These are phyloP conservation scores for Trichosanthes truncata DNA, from an alignment of 306 rosid genomes.

Conservation along the genomic window DNA sequence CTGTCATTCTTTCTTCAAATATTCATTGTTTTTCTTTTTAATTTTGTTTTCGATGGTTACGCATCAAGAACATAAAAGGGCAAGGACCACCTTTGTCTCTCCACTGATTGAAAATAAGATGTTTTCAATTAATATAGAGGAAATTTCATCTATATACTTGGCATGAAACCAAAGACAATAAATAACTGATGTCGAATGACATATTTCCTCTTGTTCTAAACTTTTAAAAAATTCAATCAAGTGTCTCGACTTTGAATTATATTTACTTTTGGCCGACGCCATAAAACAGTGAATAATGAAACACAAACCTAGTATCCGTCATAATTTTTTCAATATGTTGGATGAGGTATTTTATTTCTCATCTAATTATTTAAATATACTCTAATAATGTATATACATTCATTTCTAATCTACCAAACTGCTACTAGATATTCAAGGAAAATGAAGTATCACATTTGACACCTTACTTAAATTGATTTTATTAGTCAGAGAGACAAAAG, in stretches of 20 bases:
- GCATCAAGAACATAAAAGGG: not conserved
- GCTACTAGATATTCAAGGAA: too few relatives aligned
- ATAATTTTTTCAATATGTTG: too few relatives aligned
- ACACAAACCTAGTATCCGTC: too few relatives aligned
- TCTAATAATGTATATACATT: too few relatives aligned
- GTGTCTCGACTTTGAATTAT: not conserved
- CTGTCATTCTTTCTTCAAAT: too few relatives aligned
- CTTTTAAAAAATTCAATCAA: not conserved
- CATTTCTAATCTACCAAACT: too few relatives aligned
- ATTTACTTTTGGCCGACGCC: not conserved
- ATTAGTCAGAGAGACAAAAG: too few relatives aligned
- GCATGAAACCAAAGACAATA: not conserved
- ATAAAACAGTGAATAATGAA: too few relatives aligned
- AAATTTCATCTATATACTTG: not conserved
- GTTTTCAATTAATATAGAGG: not conserved
- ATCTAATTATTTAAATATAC: too few relatives aligned
- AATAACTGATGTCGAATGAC: not conserved
- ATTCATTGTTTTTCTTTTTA: not conserved
- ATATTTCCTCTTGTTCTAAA: not conserved
- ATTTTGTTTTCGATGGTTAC: not conserved
- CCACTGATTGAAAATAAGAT: not conserved
- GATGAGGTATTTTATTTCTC: too few relatives aligned
- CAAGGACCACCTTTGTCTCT: not conserved
- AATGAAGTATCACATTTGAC: too few relatives aligned
- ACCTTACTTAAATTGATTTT: too few relatives aligned